Percentiles rank a stretch among this genome's conserved stretches.
Evolutionary conservation across 129 eudicot species (phyloP).

Genomic region (Flaveria brownii): DNA sequence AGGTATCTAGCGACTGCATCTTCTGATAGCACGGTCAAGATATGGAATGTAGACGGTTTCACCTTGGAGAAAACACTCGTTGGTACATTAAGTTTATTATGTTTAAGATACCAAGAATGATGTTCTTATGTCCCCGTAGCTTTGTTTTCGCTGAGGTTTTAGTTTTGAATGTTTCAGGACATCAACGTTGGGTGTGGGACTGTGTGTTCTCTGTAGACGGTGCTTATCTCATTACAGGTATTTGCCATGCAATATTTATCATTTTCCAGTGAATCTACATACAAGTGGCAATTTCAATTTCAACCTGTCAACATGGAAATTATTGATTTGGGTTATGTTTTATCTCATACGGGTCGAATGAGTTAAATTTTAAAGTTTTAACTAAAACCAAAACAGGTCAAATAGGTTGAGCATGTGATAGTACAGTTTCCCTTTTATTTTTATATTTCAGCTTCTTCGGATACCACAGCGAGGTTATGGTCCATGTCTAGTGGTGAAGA

Average conservation of each 20-base stretch:
- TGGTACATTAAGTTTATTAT: slow-evolving; percentile 45
- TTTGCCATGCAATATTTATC: neutral
- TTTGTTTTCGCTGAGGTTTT: neutral
- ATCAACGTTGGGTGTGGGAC: slow-evolving; percentile 99
- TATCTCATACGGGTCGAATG: neutral
- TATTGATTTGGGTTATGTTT: neutral
- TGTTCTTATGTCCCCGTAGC: neutral
- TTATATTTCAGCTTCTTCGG: slow-evolving; percentile 83
- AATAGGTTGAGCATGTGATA: neutral
- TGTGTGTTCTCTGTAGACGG: slow-evolving; percentile 98
- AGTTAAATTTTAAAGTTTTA: neutral
- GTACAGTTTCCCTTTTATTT: neutral
- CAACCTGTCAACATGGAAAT: neutral
- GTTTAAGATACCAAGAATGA: slow-evolving; percentile 11
- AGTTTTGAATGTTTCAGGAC: slow-evolving; percentile 52
- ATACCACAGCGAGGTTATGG: slow-evolving; percentile 94
- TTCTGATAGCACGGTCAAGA: slow-evolving; percentile 88
- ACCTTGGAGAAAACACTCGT: slow-evolving; percentile 81
- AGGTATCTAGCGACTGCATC: slow-evolving; percentile 98
- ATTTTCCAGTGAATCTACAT: neutral
- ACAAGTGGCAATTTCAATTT: neutral
- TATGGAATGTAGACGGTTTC: slow-evolving; percentile 97
- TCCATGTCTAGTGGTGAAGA: slow-evolving; percentile 81
- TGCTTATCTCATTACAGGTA: slow-evolving; percentile 97
- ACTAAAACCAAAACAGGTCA: neutral